phyloP scores from a whole-genome alignment of 345 rosid species.

The Cochlearia excelsa region DNA sequence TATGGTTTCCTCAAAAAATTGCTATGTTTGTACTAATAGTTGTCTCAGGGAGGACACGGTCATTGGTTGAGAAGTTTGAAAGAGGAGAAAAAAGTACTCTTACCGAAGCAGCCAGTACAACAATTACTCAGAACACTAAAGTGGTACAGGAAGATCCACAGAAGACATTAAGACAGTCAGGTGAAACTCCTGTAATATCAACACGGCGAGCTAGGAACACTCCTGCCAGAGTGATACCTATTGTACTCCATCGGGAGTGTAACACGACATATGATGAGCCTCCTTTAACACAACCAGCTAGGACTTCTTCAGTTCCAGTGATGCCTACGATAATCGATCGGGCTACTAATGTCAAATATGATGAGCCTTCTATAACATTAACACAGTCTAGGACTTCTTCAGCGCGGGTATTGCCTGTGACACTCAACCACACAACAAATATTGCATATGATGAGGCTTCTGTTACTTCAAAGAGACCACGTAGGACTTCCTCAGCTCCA shows the following conservation, averaged over 20 bases:
- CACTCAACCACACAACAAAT: slow-evolving; percentile 13
- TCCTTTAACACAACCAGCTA: slow-evolving; percentile 30
- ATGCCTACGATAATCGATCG: slow-evolving; percentile 18
- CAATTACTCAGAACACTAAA: slow-evolving; percentile 17
- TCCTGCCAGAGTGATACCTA: slow-evolving; percentile 38
- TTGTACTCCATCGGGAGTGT: slow-evolving; percentile 27
- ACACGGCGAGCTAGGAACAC: slow-evolving; percentile 39
- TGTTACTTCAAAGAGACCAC: slow-evolving; percentile 21
- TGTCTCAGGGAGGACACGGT: slow-evolving; percentile 82
- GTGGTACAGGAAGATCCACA: slow-evolving; percentile 21
- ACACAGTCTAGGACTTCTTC: slow-evolving; percentile 28
- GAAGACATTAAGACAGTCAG: slow-evolving; percentile 27
- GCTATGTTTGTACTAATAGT: slow-evolving; percentile 74
- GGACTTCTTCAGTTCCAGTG: slow-evolving; percentile 30
- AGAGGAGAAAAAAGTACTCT: slow-evolving; percentile 46
- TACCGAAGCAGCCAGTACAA: slow-evolving; percentile 37
- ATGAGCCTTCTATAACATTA: slow-evolving; percentile 28
- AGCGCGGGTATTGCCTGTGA: slow-evolving; percentile 13
- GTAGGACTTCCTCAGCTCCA: slow-evolving; percentile 30
- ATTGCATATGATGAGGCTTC: slow-evolving; percentile 12
- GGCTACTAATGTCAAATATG: slow-evolving; percentile 14
- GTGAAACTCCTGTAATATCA: slow-evolving; percentile 24
- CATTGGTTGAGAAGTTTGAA: slow-evolving; percentile 92
- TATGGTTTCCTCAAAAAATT: slow-evolving; percentile 16
- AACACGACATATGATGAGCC: slow-evolving; percentile 23